Evolutionary conservation across 2,329 filamentous ascomycete species (phyloP), one percentile per base, ranked within the genome.

Genomic region (Colletotrichum eremochloae): DNA sequence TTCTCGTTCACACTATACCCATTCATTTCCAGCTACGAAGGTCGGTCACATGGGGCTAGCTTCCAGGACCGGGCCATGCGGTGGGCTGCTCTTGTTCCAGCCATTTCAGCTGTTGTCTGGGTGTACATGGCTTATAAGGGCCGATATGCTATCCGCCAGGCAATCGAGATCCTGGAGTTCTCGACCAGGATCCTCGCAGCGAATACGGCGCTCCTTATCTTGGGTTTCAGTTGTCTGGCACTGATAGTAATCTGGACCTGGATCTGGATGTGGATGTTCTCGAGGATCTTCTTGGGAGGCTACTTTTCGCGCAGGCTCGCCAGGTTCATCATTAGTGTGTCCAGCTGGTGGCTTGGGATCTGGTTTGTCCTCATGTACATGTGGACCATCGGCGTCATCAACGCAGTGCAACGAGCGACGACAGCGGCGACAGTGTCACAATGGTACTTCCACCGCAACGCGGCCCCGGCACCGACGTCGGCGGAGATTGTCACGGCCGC

Each of bases 401-500:
- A 94, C 69, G 95, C 94, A 24, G 89, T 98, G 31, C 96, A 99
- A 81, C 92, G 96, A 71, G 92, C 94, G 31, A 96, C 95, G 20
- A 97, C 96, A 18, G 96, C 95, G 33, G 96, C 96, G 14, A 97
- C 96, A 0, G 96, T 98, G 33, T 97, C 94, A 52, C 96, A 99
- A 82, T 99, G 96, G 96, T 99, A 99, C 82, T 99, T 98, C 82
- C 96, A 98, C 82, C 94, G 96, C 74, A 93, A 97, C 77, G 91
- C 91, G 5, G 89, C 91, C 14, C 94, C 96, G 6, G 87, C 92
- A 11, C 91, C 95, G 2, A 91, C 94, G 0, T 95, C 94, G 1
- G 87, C 88, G 68, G 92, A 95, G 67, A 92, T 98, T 60, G 94
- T 98, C 36, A 86, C 90, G 73, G 96, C 95, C 8, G 96, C 95